Conservation (phyloP, 73 alveolate species). For the Paramecium octaurelia region DNA sequence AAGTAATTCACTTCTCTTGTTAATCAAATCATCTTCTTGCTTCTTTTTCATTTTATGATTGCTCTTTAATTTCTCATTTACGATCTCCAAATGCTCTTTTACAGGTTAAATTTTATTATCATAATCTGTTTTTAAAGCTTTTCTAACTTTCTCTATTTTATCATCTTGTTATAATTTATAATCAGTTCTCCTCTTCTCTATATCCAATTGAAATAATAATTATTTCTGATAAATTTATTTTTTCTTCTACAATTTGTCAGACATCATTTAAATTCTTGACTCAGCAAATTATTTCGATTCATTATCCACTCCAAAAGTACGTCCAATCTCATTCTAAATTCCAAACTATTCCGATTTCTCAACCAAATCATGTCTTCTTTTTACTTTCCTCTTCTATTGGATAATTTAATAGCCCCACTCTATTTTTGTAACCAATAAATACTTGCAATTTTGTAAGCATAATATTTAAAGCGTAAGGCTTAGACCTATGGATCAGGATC, state of each 20-base stretch:
- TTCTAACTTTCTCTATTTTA: neutral
- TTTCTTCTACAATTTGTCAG: neutral
- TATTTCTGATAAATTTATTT: neutral
- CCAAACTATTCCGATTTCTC: conserved; percentile 14
- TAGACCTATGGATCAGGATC: conserved; percentile 22
- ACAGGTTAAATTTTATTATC: neutral
- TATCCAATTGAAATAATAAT: neutral
- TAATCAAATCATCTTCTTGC: neutral
- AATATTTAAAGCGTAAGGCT: conserved; percentile 3
- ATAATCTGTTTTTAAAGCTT: neutral
- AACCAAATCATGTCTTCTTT: conserved; percentile 34
- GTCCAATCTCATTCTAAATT: conserved; percentile 9
- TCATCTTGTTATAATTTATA: neutral
- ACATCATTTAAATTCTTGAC: neutral
- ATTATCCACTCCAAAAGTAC: conserved; percentile 10
- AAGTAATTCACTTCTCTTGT: neutral
- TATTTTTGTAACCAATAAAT: neutral
- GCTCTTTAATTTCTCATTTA: neutral
- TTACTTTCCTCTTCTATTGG: neutral
- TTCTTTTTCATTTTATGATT: neutral
- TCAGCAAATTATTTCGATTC: neutral
- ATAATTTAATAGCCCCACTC: conserved; percentile 41
- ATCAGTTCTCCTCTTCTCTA: conserved; percentile 21
- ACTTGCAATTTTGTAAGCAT: conserved; percentile 43
- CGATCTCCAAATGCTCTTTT: conserved; percentile 3